A percentile compares a stretch with the other conserved stretches of the same genome.
phyloP scores from a whole-genome alignment of 2,329 filamentous ascomycete species.

The Sphaerulina vaccinii region DNA sequence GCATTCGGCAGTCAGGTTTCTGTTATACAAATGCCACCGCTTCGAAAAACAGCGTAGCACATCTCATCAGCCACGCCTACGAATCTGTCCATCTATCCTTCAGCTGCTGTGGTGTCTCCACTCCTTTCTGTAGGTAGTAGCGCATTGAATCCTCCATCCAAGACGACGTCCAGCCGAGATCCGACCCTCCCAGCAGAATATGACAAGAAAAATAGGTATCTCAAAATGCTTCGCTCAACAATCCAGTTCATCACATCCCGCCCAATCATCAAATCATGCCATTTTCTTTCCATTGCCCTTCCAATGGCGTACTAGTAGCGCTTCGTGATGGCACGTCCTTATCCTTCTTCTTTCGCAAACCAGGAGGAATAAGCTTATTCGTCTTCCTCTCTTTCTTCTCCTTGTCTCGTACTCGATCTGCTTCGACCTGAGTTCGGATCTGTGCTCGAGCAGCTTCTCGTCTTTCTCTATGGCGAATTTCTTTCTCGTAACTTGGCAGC shows the following conservation, averaged over 20 bases:
- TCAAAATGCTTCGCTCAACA: no score
- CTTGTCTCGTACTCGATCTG: constrained; percentile 35
- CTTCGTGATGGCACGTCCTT: constrained; percentile 32
- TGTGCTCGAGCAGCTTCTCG: constrained; percentile 30
- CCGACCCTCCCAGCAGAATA: no score
- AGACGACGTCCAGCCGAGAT: no score
- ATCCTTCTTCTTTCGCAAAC: constrained; percentile 38
- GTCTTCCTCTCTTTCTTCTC: constrained; percentile 40
- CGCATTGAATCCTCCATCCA: no score
- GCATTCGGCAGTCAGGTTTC: no score
- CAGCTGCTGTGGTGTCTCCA: no score
- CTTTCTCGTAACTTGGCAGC: constrained; percentile 37
- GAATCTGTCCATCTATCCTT: no score
- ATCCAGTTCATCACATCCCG: constrained; percentile 6
- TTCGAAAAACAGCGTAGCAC: no score
- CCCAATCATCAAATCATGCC: constrained; percentile 12
- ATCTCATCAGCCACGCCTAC: no score
- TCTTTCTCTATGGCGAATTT: constrained; percentile 36
- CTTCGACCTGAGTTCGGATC: constrained; percentile 39
- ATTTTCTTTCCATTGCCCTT: constrained; percentile 11
- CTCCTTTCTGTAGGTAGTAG: no score
- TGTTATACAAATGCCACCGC: no score
- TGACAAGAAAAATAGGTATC: no score
- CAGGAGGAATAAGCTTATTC: constrained; percentile 41
- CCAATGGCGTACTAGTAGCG: constrained; percentile 19